Conservation (phyloP, 768 basidiomycete genomes). For the Rhodotorula graminis region DNA sequence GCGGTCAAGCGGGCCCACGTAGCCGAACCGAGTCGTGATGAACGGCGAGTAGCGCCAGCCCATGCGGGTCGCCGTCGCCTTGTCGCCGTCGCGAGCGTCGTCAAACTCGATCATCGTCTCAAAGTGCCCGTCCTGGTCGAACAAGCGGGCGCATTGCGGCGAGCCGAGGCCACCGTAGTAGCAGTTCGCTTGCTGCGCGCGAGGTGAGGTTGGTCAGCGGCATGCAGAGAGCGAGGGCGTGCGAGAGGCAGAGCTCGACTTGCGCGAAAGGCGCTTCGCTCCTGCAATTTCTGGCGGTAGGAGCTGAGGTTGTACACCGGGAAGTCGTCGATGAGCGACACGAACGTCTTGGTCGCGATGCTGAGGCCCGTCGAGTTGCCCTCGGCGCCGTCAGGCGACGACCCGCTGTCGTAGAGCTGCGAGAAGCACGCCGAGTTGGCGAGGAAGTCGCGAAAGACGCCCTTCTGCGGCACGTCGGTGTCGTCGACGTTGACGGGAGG, state of each 20-base stretch:
- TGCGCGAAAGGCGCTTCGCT: no score
- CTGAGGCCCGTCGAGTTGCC: not conserved
- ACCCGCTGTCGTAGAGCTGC: no score
- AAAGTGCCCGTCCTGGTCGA: not conserved
- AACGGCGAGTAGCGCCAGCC: conserved; percentile 3
- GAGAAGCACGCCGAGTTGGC: not conserved
- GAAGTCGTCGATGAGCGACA: not conserved
- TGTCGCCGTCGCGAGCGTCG: not conserved
- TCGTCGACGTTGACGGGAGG: not conserved
- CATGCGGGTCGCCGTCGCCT: not conserved
- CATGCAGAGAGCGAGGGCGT: not conserved
- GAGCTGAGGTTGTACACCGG: not conserved
- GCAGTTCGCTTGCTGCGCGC: not conserved
- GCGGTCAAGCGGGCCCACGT: not conserved
- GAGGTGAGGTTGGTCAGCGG: not conserved
- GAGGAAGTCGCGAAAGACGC: not conserved
- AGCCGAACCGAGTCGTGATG: not conserved
- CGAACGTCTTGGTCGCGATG: not conserved
- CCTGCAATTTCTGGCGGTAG: not conserved
- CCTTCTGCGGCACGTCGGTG: not conserved
- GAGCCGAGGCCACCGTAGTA: not conserved
- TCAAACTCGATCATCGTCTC: conserved; percentile 6
- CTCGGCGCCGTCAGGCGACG: not conserved
- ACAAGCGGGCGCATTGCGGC: not conserved
- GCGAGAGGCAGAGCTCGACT: not conserved